phyloP scores from a whole-genome alignment of 1,284 basidiomycete species.

The Boletus semigastroideus region DNA sequence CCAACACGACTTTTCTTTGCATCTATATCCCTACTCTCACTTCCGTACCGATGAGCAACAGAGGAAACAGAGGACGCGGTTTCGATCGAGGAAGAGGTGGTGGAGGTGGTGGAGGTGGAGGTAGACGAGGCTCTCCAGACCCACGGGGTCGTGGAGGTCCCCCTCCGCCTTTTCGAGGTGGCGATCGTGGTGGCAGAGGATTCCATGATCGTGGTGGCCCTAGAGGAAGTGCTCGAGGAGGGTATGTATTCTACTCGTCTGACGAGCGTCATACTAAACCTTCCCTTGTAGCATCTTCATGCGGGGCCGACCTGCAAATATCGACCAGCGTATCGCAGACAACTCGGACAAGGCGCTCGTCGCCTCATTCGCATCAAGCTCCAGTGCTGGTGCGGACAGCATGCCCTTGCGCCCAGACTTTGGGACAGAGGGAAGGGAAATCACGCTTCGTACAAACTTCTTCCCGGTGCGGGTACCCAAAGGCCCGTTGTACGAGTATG shows the following conservation, averaged over 20 bases:
- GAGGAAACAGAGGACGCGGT: slow-evolving; percentile 36
- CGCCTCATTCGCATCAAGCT: slow-evolving; percentile 43
- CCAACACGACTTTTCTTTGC: not conserved
- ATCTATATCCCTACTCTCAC: not conserved
- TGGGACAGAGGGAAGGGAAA: slow-evolving; percentile 55
- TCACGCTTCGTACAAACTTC: slow-evolving; percentile 73
- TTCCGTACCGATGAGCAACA: slow-evolving; percentile 28
- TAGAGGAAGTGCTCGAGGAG: slow-evolving; percentile 44
- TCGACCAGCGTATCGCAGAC: slow-evolving; percentile 62
- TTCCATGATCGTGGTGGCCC: slow-evolving; percentile 32
- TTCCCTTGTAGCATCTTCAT: slow-evolving; percentile 51
- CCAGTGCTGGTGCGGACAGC: slow-evolving; percentile 41
- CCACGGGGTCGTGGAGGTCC: slow-evolving; percentile 30
- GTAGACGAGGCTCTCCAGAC: slow-evolving; percentile 29
- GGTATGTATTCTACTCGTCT: slow-evolving; percentile 40
- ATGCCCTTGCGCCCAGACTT: slow-evolving; percentile 69
- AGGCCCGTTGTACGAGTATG: slow-evolving; percentile 65
- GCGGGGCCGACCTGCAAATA: slow-evolving; percentile 42
- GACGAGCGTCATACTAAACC: slow-evolving; percentile 6
- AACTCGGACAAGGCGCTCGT: slow-evolving; percentile 59
- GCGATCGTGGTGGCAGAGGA: slow-evolving; percentile 33
- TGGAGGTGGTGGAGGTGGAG: slow-evolving; percentile 22
- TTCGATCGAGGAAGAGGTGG: slow-evolving; percentile 33
- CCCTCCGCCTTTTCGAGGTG: slow-evolving; percentile 27
- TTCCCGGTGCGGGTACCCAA: slow-evolving; percentile 68